Conservation (phyloP, 2,329 filamentous ascomycete species). For the Penicillium sclerotiorum region DNA sequence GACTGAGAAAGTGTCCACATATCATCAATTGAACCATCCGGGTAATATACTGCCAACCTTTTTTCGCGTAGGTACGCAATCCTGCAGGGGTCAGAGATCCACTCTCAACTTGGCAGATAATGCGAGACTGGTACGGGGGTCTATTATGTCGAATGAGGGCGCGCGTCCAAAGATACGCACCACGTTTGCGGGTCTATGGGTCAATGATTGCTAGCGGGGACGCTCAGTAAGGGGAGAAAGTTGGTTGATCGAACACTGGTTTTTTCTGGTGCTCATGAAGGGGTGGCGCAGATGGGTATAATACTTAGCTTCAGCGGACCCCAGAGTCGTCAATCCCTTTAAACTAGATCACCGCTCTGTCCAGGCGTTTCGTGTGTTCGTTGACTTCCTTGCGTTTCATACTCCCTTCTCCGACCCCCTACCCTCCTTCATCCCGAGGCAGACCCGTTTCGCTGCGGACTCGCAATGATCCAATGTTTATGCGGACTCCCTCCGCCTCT, state of each 20-base stretch:
- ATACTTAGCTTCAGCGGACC: too few relatives aligned
- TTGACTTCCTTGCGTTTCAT: too few relatives aligned
- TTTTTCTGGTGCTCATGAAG: too few relatives aligned
- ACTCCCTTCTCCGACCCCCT: background rate
- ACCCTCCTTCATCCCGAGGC: background rate
- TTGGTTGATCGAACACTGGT: too few relatives aligned
- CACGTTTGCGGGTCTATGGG: background rate
- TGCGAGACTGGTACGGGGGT: background rate
- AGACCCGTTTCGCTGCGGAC: background rate
- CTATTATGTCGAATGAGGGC: background rate
- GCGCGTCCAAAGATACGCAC: background rate
- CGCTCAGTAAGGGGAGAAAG: too few relatives aligned
- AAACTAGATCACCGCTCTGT: too few relatives aligned
- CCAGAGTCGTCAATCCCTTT: too few relatives aligned
- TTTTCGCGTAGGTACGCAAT: background rate
- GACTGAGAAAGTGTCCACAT: background rate
- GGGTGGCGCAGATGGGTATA: background rate
- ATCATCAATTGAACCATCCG: background rate
- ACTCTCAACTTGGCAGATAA: background rate
- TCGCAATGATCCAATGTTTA: slow-evolving; percentile 23
- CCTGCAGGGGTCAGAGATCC: background rate
- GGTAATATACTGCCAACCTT: background rate
- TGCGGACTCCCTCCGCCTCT: slow-evolving; percentile 18
- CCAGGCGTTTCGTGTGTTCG: too few relatives aligned
- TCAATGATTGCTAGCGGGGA: slow-evolving; percentile 8